phyloP scores from a whole-genome alignment of 2,329 filamentous ascomycete genomes.

The Colletotrichum trifolii region DNA sequence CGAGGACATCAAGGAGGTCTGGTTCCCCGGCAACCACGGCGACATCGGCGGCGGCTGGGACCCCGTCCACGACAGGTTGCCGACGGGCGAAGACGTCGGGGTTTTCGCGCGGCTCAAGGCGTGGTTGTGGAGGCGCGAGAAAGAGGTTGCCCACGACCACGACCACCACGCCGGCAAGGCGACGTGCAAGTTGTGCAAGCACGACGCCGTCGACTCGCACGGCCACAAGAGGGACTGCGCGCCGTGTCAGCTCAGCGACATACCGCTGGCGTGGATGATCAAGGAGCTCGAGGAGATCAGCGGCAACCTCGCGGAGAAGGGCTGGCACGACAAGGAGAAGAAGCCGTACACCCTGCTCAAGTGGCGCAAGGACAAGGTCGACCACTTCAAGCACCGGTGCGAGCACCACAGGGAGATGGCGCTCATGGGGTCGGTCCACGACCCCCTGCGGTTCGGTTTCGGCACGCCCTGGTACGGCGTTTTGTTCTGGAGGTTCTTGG shows the following conservation, averaged over 20 bases:
- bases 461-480: conserved; percentile 51
- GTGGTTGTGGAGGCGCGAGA: no score
- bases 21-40: conserved; percentile 65
- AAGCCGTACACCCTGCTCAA: conserved; percentile 42
- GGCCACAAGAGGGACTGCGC: conserved; percentile 45
- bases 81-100: conserved; percentile 27
- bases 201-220: conserved; percentile 40
- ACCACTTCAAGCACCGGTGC: conserved; percentile 42
- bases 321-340: no score
- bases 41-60: conserved; percentile 66
- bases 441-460: conserved; percentile 49
- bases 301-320: conserved; percentile 38
- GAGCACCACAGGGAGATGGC: conserved; percentile 41
- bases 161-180: background rate
- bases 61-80: conserved; percentile 40
- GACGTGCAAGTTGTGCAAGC: background rate
- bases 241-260: conserved; percentile 58
- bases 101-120: no score
- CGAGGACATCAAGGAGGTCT: conserved; percentile 61
- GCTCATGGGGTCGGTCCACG: conserved; percentile 49
- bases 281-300: conserved; percentile 55
- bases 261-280: conserved; percentile 64
- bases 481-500: conserved; percentile 55
- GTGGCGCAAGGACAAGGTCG: conserved; percentile 45
- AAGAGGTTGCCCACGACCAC: background rate